Base-by-base conservation (phyloP, 2,329 filamentous ascomycete genomes). In the Leptodontidium sp. region DNA sequence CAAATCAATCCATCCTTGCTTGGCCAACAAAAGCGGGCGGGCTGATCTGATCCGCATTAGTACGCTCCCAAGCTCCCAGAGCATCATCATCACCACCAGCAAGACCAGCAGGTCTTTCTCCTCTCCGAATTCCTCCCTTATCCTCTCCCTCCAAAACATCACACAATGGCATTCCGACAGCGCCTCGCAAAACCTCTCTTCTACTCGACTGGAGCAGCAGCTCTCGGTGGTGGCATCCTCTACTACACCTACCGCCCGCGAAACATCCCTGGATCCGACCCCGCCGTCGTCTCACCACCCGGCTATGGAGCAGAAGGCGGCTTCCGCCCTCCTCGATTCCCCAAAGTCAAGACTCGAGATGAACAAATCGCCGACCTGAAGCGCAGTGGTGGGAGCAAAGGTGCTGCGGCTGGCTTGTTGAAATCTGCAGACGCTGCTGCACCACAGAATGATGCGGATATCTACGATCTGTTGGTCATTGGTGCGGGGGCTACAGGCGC, bases 401-500 rank as follows among this genome's bases (percentile, higher is more conserved):
- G 70, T 21, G 63, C 68, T 1, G 58, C 50, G 70, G 84, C 83
- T 57, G 85, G 87, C 40, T 81, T 92, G 70, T 61, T 85, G 78
- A 82, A 84, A 79, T 79, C 84, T 81, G 79, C 79, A 62, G 79
- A 78, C 29, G 77, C 81, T 35, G 68, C 32, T 26, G 55, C 69
- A 2, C 67, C 70, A 26, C 71, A 73, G 35, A 78, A 78, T 68
- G 80, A 82, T 26, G 49, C 38, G 63, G 86, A 86, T 78, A 65
- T 78, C 2, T 93, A 92, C 77, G 91, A 93, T 80, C 82, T 93
- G 73, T 81, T 93, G 68, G 82, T 93, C 70, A 90, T 93, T 77
- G 91, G 91, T 49, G 90, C 87, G 66, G 91, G 91, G 61, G 90
- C 91, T 4, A 93, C 90, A 1, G 91, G 91, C 26, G 84, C 89